Base-by-base conservation (phyloP, 2,329 filamentous ascomycete species). In the Fusarium secorum region DNA sequence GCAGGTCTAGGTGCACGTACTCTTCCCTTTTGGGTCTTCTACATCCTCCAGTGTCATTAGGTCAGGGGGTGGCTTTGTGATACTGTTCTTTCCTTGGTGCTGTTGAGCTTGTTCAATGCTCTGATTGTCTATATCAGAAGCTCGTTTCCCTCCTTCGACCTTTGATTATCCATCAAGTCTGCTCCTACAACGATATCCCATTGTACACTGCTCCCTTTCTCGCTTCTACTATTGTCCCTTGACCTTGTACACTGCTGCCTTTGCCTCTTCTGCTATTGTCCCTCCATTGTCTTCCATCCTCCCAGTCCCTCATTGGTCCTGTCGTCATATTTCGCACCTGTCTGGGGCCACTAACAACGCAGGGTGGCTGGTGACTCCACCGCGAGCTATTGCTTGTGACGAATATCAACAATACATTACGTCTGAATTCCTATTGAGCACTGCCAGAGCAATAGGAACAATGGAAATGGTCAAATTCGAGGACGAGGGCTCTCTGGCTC, bases 101-200 rank as follows among this genome's bases (percentile, higher is more conserved):
- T 36, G 20, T 10, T 33, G 28, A 54, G 33, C 32, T 33, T 49
- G 45, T 32, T n/a, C 28, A 22, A 28, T 49, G 11, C 28, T 33
- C 36, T 32, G 36, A 36, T 11, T 18, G 38, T 44, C 64, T 69
- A 69, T 69, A 69, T 69, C 48, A 69, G 49, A 46, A 22, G 38
- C 38, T 20, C 24, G 35, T 28, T 14, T 13, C 64, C 66, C 66
- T 20, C 53, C 35, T 33, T 30, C 30, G 32, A 28, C 26, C 14
- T 38, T 42, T 26, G 35, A 64, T 17, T 17, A 39, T 53, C 13
- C 20, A 28, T 46, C 53, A 59, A 60, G 53, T 51, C 56, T 60
- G 1, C 11, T 32, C n/a, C 28, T 49, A 6, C 28, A 33, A 8
- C 15, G 7, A 33, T 22, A 13, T 4, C 45, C 28, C 28, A 49